phyloP scores from a whole-genome alignment of 2,329 filamentous ascomycete species.

The Dothideomycetes sp. region DNA sequence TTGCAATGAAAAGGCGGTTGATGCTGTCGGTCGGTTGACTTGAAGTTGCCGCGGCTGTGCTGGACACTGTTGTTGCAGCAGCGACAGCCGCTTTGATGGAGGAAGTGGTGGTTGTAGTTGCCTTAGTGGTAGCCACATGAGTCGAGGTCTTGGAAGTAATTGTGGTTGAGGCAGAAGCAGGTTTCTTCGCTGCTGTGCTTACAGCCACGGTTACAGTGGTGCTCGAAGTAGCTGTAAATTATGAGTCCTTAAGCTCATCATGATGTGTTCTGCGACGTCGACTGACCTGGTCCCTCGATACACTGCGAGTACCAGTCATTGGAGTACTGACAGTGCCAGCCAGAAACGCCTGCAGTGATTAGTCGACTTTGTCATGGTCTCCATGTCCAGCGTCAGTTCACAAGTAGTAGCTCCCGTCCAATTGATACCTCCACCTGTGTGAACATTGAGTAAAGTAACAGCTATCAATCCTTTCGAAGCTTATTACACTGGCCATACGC shows the following conservation, averaged over 20 bases:
- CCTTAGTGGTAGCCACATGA: not conserved
- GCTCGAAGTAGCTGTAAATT: too few relatives aligned
- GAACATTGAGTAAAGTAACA: not conserved
- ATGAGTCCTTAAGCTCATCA: too few relatives aligned
- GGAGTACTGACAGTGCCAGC: constrained; percentile 21
- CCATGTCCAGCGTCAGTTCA: too few relatives aligned
- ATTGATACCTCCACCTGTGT: constrained; percentile 20
- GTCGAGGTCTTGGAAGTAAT: too few relatives aligned
- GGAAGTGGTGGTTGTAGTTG: not conserved
- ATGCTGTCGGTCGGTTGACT: constrained; percentile 32
- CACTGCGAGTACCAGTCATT: constrained; percentile 28
- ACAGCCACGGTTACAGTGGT: not conserved
- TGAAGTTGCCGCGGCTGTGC: constrained; percentile 4
- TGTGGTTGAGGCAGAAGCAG: constrained; percentile 1
- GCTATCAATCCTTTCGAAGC: not conserved
- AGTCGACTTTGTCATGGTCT: too few relatives aligned
- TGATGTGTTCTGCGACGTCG: too few relatives aligned
- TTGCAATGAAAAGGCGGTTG: constrained; percentile 45
- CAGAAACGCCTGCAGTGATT: too few relatives aligned
- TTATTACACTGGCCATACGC: not conserved
- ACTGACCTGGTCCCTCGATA: not conserved
- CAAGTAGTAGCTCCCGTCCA: constrained; percentile 26
- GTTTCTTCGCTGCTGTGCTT: not conserved
- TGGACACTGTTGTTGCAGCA: constrained; percentile 4
- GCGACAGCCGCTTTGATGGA: not conserved